Base-by-base conservation (phyloP, 2,329 filamentous ascomycete genomes). In the Amylocarpus encephaloides region DNA sequence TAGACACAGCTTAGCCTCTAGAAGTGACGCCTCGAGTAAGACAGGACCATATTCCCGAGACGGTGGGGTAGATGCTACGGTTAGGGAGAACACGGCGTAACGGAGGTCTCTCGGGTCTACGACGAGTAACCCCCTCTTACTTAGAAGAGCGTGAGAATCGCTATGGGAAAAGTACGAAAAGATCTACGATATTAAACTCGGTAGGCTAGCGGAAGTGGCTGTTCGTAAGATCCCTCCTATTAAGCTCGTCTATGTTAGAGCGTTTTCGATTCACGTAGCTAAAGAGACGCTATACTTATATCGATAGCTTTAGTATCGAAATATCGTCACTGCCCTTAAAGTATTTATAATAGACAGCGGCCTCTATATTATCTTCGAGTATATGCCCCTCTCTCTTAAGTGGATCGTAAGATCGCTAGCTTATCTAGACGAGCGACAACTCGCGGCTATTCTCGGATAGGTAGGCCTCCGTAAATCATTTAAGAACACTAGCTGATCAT, bases 311-410 rank as follows among this genome's bases (percentile, higher is more conserved):
- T 18, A 51, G 46, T 43, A 59, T 35, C 13, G 13, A 33, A 54
- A 54, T 50, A 54, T 59, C 36, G 47, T 57, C 36, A 40, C 49
- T 18, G 55, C 48, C 35, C 48, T 58, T 47, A 40, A 59, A 43
- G 53, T 55, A 46, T 59, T 58, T 43, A 59, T 42, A 30, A 52
- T 36, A 35, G 47, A 48, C 16, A 11, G 26, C 30, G 26, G 30
- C 46, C 48, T 56, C 16, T 54, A 58, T 22, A 48, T 56, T 33
- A 41, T 58, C 36, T 43, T 58, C 51, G 36, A 59, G 52, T 46
- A 57, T 49, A 53, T 57, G 47, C 50, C 54, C 29, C 9, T 58
- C 45, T 57, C 56, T 33, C 56, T 60, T 15, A 34, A 54, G 18
- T 38, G 44, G 42, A 51, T 60, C 15, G 50, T 55, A 34, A 49